Evolutionary conservation across 164 flowering plant genomes (phyloP).

Genomic region (Berberis vulgaris): DNA sequence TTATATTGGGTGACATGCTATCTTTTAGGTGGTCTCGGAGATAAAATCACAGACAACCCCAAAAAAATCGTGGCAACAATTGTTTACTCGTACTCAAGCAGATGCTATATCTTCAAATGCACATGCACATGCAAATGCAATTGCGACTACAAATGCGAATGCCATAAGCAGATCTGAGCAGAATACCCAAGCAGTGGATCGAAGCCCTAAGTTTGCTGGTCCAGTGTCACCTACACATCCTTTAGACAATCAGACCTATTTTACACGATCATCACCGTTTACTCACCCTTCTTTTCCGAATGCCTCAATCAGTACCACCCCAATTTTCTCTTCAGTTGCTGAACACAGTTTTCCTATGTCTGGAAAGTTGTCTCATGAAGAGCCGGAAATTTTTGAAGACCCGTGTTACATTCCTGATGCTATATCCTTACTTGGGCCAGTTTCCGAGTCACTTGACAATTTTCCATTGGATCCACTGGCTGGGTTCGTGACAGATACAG

Average conservation of each 20-base stretch:
- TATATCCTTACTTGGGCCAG: slow-evolving; percentile 82
- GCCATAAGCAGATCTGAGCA: slow-evolving; percentile 47
- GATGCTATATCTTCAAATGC: slow-evolving; percentile 10
- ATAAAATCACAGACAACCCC: slow-evolving; percentile 40
- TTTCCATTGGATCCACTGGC: slow-evolving; percentile 68
- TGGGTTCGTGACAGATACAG: slow-evolving; percentile 38
- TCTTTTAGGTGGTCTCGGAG: slow-evolving; percentile 39
- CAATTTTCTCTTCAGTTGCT: slow-evolving; percentile 36
- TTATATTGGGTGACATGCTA: too few species aligned
- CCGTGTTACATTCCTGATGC: slow-evolving; percentile 93
- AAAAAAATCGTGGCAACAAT: slow-evolving; percentile 85
- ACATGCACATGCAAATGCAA: too few species aligned
- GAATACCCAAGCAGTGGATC: slow-evolving; percentile 34
- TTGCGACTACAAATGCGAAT: slow-evolving; percentile 8
- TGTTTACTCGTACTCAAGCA: slow-evolving; percentile 66
- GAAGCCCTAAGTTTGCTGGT: slow-evolving; percentile 22
- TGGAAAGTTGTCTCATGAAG: slow-evolving; percentile 46
- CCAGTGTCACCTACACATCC: slow-evolving; percentile 13
- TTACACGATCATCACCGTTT: slow-evolving; percentile 56
- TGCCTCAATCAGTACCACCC: slow-evolving; percentile 25
- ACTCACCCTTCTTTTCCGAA: slow-evolving; percentile 33
- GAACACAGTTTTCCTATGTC: slow-evolving; percentile 34
- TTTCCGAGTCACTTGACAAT: slow-evolving; percentile 91
- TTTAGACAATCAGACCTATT: slow-evolving; percentile 47
- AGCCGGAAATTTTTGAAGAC: slow-evolving; percentile 79